Percentiles rank a stretch among this genome's conserved stretches.
Conservation (phyloP, 1,139 yeast genomes). For the Yamadazyma membranifaciens region DNA sequence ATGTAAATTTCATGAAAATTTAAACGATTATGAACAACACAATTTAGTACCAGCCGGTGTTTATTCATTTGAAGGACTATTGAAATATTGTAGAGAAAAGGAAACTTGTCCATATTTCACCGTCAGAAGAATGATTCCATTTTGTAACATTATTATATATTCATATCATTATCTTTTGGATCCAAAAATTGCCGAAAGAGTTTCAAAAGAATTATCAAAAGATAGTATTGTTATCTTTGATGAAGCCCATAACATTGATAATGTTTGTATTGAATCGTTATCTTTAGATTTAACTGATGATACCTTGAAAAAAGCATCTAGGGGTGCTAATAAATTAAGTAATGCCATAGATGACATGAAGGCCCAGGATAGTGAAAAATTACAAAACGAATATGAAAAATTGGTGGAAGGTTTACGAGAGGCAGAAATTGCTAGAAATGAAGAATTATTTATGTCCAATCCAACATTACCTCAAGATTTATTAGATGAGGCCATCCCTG, state of each 20-base stretch:
- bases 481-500: conserved; percentile 91
- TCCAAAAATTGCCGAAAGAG: conserved; percentile 96
- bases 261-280: conserved; percentile 94
- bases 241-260: conserved; percentile 98
- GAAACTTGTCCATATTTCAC: conserved; percentile 96
- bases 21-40: conserved; percentile 82
- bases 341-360: conserved; percentile 81
- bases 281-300: conserved; percentile 70
- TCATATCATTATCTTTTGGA: conserved; percentile 94
- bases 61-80: conserved; percentile 82
- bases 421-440: conserved; percentile 69
- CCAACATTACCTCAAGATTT: conserved; percentile 87
- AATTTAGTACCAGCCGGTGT: conserved; percentile 90
- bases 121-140: conserved; percentile 95
- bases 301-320: conserved; percentile 42
- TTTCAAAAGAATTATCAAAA: conserved; percentile 85
- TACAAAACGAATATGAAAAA: conserved; percentile 88
- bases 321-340: conserved; percentile 77
- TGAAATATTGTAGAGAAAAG: conserved; percentile 71
- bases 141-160: conserved; percentile 90
- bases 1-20: conserved; percentile 88
- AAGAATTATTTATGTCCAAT: conserved; percentile 81
- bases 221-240: conserved; percentile 94
- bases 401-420: conserved; percentile 86
- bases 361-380: conserved; percentile 72